These are phyloP conservation scores for Phytophthora tentaculata DNA, from an alignment of 352 stramenopile species.

Conservation along the genomic window DNA sequence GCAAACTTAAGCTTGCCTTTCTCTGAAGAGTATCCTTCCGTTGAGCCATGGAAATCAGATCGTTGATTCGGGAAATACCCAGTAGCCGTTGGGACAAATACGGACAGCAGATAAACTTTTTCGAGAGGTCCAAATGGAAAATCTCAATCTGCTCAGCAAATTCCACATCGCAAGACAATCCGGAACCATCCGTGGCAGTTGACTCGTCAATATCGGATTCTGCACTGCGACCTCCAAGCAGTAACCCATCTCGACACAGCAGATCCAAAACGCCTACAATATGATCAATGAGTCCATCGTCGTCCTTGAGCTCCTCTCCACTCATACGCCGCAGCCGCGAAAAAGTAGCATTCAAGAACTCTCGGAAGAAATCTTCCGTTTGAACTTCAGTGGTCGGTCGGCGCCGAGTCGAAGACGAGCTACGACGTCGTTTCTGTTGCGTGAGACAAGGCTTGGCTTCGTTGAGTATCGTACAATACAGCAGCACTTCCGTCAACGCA, in stretches of 20 bases:
- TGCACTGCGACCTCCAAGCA: constrained; percentile 48
- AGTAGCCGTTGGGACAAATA: constrained; percentile 79
- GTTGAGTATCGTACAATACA: constrained; percentile 74
- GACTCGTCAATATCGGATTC: constrained; percentile 37
- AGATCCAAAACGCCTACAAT: constrained; percentile 71
- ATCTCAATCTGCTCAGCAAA: constrained; percentile 84
- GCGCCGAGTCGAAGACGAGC: constrained; percentile 41
- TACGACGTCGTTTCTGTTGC: constrained; percentile 64
- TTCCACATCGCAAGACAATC: constrained; percentile 38
- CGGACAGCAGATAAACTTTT: constrained; percentile 88
- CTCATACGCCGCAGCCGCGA: constrained; percentile 70
- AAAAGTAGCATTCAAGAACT: constrained; percentile 80
- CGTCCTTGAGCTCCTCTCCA: constrained; percentile 79
- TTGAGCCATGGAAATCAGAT: constrained; percentile 83
- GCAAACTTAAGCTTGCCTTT: constrained; percentile 63
- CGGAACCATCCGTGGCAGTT: constrained; percentile 19
- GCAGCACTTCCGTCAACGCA: constrained; percentile 60
- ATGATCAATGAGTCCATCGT: constrained; percentile 80
- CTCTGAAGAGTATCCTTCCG: constrained; percentile 67
- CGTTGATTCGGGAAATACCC: constrained; percentile 73
- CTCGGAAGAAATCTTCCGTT: constrained; percentile 79
- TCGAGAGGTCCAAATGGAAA: constrained; percentile 85
- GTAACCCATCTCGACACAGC: constrained; percentile 70
- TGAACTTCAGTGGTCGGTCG: constrained; percentile 46
- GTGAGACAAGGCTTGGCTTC: constrained; percentile 79